These are phyloP conservation scores for Diospyros kaki DNA, from an alignment of 148 eudicot genomes.

Conservation along the genomic window DNA sequence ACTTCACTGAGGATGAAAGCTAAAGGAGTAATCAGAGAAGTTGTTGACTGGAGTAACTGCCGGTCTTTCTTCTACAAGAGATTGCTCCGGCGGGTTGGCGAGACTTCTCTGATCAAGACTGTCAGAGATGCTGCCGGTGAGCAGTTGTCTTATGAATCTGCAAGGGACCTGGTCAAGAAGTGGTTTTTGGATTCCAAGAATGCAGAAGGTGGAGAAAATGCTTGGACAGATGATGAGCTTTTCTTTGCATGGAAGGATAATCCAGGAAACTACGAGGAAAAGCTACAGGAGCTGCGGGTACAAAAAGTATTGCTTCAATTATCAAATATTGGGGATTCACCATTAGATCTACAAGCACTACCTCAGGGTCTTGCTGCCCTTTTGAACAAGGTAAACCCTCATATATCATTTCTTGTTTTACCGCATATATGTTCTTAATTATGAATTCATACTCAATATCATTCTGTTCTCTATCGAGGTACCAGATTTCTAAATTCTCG, in stretches of 20 bases:
- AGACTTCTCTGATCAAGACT: constrained; percentile 62
- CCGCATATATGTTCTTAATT: background rate
- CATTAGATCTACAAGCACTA: constrained; percentile 63
- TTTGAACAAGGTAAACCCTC: constrained; percentile 55
- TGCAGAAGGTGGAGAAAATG: constrained; percentile 29
- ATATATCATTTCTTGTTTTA: background rate
- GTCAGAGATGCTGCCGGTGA: constrained; percentile 80
- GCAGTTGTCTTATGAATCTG: constrained; percentile 52
- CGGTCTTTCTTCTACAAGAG: constrained; percentile 74
- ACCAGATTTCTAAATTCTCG: background rate
- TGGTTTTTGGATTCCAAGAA: constrained; percentile 67
- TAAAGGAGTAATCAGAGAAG: constrained; percentile 74
- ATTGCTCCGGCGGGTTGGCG: constrained; percentile 64
- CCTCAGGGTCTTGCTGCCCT: constrained; percentile 83
- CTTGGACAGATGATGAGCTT: constrained; percentile 70
- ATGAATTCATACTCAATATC: no score
- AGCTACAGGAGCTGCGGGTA: constrained; percentile 60
- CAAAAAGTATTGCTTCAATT: constrained; percentile 67
- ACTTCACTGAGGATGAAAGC: constrained; percentile 92
- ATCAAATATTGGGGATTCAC: constrained; percentile 55
- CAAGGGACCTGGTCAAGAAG: constrained; percentile 59
- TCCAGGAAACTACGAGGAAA: constrained; percentile 53
- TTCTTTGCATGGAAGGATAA: constrained; percentile 75
- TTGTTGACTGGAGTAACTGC: constrained; percentile 71
- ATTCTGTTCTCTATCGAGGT: background rate